These are phyloP conservation scores for Coprinopsis sp. DNA, from an alignment of 768 basidiomycete species.

Conservation along the genomic window DNA sequence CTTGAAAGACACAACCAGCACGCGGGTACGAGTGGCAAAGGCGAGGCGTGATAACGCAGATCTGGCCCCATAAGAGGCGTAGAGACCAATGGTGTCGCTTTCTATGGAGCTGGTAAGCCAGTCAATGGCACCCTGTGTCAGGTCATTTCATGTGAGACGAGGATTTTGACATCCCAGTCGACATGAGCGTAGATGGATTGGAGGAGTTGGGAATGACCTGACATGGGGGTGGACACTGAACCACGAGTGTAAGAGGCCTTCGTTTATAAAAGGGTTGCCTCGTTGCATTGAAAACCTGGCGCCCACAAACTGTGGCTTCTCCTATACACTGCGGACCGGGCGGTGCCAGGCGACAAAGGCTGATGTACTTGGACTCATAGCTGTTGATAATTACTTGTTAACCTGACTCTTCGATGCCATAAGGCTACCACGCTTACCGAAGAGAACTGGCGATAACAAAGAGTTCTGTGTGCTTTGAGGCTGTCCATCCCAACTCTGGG, in stretches of 20 bases:
- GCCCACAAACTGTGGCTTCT: not conserved
- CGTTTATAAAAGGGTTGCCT: not conserved
- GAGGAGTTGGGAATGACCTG: constrained; percentile 17
- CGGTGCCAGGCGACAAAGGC: too few species aligned
- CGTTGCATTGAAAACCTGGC: not conserved
- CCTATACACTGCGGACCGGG: too few species aligned
- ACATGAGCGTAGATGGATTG: constrained; percentile 31
- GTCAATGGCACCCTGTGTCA: constrained; percentile 21
- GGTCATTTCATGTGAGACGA: constrained; percentile 20
- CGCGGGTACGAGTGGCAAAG: constrained; percentile 31
- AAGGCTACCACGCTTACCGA: too few species aligned
- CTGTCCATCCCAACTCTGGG: too few species aligned
- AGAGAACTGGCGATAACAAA: too few species aligned
- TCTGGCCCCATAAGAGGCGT: constrained; percentile 35
- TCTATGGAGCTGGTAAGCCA: constrained; percentile 24
- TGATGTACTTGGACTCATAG: too few species aligned
- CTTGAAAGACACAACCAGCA: constrained; percentile 27
- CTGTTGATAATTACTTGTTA: too few species aligned
- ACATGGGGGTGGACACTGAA: constrained; percentile 12
- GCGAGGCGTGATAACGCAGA: constrained; percentile 34
- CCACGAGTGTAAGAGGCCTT: not conserved
- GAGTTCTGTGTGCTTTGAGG: too few species aligned
- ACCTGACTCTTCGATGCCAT: too few species aligned
- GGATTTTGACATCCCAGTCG: constrained; percentile 23
- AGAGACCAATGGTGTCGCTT: constrained; percentile 32